phyloP scores from a whole-genome alignment of 768 basidiomycete species.

The Trametes maxima region DNA sequence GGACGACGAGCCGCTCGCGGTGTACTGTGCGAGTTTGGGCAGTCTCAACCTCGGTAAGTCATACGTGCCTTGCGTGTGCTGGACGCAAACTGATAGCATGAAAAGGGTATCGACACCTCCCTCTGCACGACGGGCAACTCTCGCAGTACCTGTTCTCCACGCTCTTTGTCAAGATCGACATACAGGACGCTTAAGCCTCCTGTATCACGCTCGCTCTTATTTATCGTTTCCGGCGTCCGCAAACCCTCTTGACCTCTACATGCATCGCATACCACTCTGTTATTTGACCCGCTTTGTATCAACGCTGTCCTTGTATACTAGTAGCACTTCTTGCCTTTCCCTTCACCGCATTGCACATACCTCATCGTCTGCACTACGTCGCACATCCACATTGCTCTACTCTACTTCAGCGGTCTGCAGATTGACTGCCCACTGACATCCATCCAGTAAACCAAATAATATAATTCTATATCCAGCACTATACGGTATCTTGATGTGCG shows the following conservation, averaged over 20 bases:
- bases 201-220: neutral
- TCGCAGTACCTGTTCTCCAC: conserved; percentile 92
- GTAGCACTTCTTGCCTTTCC: neutral
- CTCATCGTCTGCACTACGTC: neutral
- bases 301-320: neutral
- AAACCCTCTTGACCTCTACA: neutral
- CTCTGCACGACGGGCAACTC: conserved; percentile 84
- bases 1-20: conserved; percentile 67
- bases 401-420: neutral
- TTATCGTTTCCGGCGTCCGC: neutral
- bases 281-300: neutral
- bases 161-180: conserved; percentile 74
- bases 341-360: neutral
- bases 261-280: neutral
- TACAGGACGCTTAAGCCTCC: conserved; percentile 39
- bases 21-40: conserved; percentile 73
- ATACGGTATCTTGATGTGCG: neutral
- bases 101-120: conserved; percentile 86
- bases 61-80: conserved; percentile 31
- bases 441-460: neutral
- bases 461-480: neutral
- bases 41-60: conserved; percentile 70
- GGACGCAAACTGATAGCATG: conserved; percentile 33
- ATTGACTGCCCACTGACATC: neutral
- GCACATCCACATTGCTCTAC: neutral